These are phyloP conservation scores for Acanthamoeba lenticulata DNA, from an alignment of 208 protist genomes.

Conservation along the genomic window DNA sequence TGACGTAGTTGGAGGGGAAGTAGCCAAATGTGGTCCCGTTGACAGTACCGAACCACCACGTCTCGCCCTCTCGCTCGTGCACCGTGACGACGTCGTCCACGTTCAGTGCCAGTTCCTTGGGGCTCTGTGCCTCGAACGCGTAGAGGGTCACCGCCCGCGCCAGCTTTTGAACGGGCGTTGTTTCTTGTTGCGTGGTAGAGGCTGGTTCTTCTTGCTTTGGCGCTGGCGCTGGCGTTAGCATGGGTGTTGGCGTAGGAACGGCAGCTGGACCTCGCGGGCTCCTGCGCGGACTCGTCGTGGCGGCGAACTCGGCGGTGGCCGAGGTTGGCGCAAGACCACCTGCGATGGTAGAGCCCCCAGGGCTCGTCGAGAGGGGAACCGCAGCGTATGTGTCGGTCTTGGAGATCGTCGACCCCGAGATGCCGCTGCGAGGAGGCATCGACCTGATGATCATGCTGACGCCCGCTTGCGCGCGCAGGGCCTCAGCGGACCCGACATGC, in stretches of 20 bases:
- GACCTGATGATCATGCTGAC: constrained; percentile 15
- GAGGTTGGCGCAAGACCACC: neutral
- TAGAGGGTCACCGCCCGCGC: neutral
- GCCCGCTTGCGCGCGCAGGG: neutral
- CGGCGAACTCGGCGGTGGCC: neutral
- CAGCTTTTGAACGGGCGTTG: neutral
- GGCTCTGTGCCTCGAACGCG: neutral
- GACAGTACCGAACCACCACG: constrained; percentile 49
- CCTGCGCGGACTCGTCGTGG: neutral
- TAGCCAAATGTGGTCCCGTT: neutral
- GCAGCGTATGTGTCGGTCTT: neutral
- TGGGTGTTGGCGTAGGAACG: neutral
- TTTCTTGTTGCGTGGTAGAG: neutral
- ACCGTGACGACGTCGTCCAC: neutral
- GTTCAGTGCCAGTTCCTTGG: neutral
- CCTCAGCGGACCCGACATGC: neutral
- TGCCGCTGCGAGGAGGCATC: neutral
- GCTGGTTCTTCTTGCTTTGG: neutral
- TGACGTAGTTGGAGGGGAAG: constrained; percentile 30
- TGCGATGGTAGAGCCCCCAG: neutral
- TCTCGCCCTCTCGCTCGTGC: neutral
- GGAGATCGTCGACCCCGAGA: neutral
- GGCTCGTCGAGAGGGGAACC: neutral
- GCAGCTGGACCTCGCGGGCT: neutral
- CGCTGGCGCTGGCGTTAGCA: neutral